phyloP scores from a whole-genome alignment of 257 asterid species.

The Rhazya stricta region DNA sequence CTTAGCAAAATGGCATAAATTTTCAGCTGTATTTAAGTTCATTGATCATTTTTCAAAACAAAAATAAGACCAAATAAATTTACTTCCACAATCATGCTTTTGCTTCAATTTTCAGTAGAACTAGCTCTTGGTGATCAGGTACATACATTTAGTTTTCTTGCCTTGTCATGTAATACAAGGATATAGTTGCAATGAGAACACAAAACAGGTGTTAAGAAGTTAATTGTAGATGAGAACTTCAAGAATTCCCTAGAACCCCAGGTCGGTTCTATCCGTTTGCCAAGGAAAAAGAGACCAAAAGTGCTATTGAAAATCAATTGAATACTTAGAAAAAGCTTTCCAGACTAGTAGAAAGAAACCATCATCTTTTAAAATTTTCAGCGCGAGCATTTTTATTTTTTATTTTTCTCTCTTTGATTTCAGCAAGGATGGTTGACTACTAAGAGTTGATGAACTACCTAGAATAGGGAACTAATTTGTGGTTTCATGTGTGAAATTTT shows the following conservation, averaged over 20 bases:
- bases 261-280: constrained; percentile 81
- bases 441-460: too few relatives aligned
- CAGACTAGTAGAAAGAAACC: constrained; percentile 13
- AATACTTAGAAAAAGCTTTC: neutral
- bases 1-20: neutral
- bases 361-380: neutral
- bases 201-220: constrained; percentile 67
- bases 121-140: constrained; percentile 82
- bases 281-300: constrained; percentile 67
- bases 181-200: constrained; percentile 71
- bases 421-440: neutral
- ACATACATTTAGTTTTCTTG: constrained; percentile 70
- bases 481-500: too few relatives aligned
- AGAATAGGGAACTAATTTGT: too few relatives aligned
- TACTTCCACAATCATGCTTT: constrained; percentile 44
- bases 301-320: constrained; percentile 40
- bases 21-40: neutral
- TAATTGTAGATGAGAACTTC: constrained; percentile 71
- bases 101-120: constrained; percentile 56
- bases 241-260: constrained; percentile 87
- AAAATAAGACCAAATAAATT: constrained; percentile 14
- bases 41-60: neutral
- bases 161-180: constrained; percentile 60
- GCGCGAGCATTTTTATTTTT: neutral
- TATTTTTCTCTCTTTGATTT: neutral